Percentiles rank a stretch among this genome's conserved stretches.
phyloP scores from a whole-genome alignment of 2,329 filamentous ascomycete genomes.

The Neopestalotiopsis sp. region DNA sequence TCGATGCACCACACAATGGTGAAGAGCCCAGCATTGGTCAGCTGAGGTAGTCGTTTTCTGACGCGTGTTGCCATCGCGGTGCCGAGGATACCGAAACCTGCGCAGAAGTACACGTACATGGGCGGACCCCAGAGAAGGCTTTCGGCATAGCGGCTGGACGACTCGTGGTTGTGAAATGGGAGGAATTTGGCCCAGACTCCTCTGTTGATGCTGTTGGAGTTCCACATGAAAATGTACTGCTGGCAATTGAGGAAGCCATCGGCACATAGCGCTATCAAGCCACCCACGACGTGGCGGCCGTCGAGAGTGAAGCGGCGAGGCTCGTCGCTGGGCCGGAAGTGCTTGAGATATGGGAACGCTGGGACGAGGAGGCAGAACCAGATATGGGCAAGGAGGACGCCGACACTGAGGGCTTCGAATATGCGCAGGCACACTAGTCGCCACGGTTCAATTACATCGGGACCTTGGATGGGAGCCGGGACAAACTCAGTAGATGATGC shows the following conservation, averaged over 20 bases:
- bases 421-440: not conserved
- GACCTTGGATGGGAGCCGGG: not conserved
- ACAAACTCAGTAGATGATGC: not conserved
- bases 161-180: not conserved
- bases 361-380: not conserved
- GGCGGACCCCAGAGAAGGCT: not conserved
- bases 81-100: not conserved
- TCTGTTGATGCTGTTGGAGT: not conserved
- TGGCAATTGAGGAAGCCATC: not conserved
- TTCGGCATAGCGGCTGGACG: not conserved
- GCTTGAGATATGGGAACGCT: not conserved
- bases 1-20: not conserved
- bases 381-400: not conserved
- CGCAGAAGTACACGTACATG: not conserved
- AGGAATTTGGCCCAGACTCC: not conserved
- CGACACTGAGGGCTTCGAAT: not conserved
- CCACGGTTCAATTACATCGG: not conserved
- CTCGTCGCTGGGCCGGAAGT: not conserved
- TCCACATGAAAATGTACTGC: not conserved
- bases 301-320: not conserved
- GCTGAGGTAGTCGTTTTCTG: not conserved
- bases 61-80: not conserved
- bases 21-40: not conserved
- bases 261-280: not conserved
- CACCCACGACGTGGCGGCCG: not conserved